phyloP scores from a whole-genome alignment of 2,329 filamentous ascomycete genomes.

The Talaromyces sp. region DNA sequence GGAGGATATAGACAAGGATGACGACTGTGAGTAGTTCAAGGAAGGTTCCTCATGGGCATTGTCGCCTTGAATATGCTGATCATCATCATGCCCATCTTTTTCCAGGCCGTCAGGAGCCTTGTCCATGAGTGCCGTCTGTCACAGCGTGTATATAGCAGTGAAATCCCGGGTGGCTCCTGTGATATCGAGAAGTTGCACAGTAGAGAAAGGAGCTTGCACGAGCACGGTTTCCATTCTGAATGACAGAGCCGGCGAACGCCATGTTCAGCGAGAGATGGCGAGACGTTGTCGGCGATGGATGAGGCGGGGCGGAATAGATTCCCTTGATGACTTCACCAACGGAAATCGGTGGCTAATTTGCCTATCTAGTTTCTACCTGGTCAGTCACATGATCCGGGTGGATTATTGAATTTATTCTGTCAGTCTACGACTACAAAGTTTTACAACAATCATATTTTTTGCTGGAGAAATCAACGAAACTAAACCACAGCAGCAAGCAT shows the following conservation, averaged over 20 bases:
- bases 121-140: constrained; percentile 26
- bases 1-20: constrained; percentile 17
- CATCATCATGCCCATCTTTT: constrained; percentile 28
- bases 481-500: background rate
- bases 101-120: constrained; percentile 30
- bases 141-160: background rate
- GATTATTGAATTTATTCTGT: background rate
- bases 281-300: background rate
- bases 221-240: background rate
- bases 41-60: constrained; percentile 11
- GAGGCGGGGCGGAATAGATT: background rate
- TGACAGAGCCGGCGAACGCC: background rate
- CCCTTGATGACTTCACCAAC: background rate
- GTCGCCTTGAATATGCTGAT: constrained; percentile 14
- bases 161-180: background rate
- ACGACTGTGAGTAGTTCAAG: constrained; percentile 14
- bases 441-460: background rate
- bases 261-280: background rate
- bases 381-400: background rate
- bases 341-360: background rate
- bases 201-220: background rate
- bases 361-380: background rate
- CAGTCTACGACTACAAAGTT: background rate
- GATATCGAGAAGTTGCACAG: background rate
- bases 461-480: background rate